Conservation (phyloP, 2,329 filamentous ascomycete species). For the Ceratocystiopsis sp. region DNA sequence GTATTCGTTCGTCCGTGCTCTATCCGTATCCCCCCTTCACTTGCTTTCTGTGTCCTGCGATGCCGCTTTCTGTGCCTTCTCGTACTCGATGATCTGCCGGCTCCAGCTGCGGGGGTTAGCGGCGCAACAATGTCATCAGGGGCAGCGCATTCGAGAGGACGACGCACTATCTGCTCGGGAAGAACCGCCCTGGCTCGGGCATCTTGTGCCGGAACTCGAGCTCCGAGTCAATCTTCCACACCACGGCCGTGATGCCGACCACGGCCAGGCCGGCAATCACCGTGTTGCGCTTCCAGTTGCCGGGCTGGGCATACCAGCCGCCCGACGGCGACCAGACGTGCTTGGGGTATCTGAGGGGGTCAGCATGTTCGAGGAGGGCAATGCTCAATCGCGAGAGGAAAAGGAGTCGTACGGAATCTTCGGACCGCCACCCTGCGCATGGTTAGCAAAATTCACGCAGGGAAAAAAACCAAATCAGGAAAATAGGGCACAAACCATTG, state of each 20-base stretch:
- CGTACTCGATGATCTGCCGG: constrained; percentile 28
- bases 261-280: constrained; percentile 22
- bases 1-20: background rate
- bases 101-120: constrained; percentile 19
- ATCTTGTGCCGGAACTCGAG: constrained; percentile 58
- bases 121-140: too few species aligned
- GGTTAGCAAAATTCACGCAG: background rate
- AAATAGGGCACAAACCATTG: constrained; percentile 40
- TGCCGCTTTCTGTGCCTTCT: constrained; percentile 20
- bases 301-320: constrained; percentile 91
- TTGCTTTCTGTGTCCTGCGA: constrained; percentile 7
- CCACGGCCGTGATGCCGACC: constrained; percentile 43
- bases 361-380: too few species aligned
- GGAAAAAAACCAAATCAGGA: background rate
- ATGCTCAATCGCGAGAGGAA: too few species aligned
- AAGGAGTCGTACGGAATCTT: constrained; percentile 32
- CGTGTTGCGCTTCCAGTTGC: constrained; percentile 92
- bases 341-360: constrained; percentile 62
- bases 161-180: constrained; percentile 68
- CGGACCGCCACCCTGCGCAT: constrained; percentile 54
- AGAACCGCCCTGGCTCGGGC: constrained; percentile 65
- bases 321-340: constrained; percentile 98
- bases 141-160: too few species aligned
- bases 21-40: background rate
- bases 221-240: constrained; percentile 57